Evolutionary conservation across 148 eudicot genomes (phyloP), one percentile per base, ranked within the genome.

Genomic region (Nepenthes gracilis): DNA sequence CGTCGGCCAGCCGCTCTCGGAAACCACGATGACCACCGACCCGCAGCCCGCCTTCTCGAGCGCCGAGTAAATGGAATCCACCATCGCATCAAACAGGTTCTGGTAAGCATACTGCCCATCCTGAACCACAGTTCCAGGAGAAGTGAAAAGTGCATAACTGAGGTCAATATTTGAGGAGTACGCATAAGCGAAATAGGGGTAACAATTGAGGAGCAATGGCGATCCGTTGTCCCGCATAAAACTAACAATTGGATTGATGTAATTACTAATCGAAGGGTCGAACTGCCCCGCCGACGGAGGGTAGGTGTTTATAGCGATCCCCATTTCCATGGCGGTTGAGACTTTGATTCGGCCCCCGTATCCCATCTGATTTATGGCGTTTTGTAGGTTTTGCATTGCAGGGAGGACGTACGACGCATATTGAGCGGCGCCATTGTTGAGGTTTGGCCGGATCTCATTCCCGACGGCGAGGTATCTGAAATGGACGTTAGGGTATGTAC

Each of bases 31-130:
- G 2, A 14, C 33, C 53, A 64, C 47, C n/a, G 23, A 6, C 9
- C 36, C 35, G 11, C 57, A 43, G 6, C 56, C 70, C 9, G 49
- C 60, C 55, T 56, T 68, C n/a, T 15, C 48, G 12, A 55, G 12
- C 2, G 71, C 71, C 2, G 51, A 15, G 35, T 45, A 60, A 7
- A 55, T 23, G 6, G 60, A 63, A 54, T 68, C 71, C 55, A 81
- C 34, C 70, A 77, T 61, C 2, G 84, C 88, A 60, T 80, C 80
- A 56, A 83, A 83, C 34, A 83, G 58, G 63, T 73, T 84, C 50
- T 57, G 64, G 55, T 84, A 84, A 2, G 56, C 62, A 43, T 38
- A 9, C 3, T 23, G 59, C 0, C 56, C 48, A 14, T 73, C 75
- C 0, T 40, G 47, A 5, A 72, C 73, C 9, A 49, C 58, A 12